phyloP scores from a whole-genome alignment of 1,139 yeast genomes.

The Pichia terricola region DNA sequence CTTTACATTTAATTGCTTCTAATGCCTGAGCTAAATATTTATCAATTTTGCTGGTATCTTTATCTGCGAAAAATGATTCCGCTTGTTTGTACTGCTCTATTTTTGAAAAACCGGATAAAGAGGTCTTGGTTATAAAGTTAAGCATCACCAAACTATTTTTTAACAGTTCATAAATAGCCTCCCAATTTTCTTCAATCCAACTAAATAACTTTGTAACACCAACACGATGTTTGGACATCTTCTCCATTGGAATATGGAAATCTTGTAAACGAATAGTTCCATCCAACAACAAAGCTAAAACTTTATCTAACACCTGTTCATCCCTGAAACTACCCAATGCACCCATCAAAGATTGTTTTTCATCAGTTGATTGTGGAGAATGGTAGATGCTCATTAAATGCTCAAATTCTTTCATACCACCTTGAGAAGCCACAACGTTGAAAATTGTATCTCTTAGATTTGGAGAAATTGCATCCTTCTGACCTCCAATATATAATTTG shows the following conservation, averaged over 20 bases:
- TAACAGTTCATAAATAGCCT: constrained; percentile 45
- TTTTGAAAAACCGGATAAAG: constrained; percentile 59
- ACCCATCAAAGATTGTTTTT: constrained; percentile 66
- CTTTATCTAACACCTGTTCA: constrained; percentile 46
- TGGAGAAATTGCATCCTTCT: constrained; percentile 67
- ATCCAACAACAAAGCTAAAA: constrained; percentile 52
- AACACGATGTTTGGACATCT: constrained; percentile 48
- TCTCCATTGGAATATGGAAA: constrained; percentile 66
- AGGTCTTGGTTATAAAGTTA: constrained; percentile 56
- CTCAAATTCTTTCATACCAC: constrained; percentile 50
- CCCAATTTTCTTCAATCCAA: constrained; percentile 80
- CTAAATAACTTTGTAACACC: constrained; percentile 64
- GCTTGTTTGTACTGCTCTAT: constrained; percentile 44
- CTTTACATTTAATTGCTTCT: constrained; percentile 43
- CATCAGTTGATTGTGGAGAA: constrained; percentile 60
- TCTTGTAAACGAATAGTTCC: constrained; percentile 76
- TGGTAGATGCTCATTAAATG: constrained; percentile 54
- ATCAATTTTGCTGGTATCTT: constrained; percentile 54
- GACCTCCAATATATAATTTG: constrained; percentile 48
- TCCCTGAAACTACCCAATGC: constrained; percentile 65
- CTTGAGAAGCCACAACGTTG: constrained; percentile 55
- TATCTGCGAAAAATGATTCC: constrained; percentile 42
- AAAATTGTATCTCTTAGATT: constrained; percentile 70
- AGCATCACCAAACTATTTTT: constrained; percentile 82
- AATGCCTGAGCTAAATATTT: constrained; percentile 48